Conservation (phyloP, 2,329 filamentous ascomycete species). For the Talaromyces sp. region DNA sequence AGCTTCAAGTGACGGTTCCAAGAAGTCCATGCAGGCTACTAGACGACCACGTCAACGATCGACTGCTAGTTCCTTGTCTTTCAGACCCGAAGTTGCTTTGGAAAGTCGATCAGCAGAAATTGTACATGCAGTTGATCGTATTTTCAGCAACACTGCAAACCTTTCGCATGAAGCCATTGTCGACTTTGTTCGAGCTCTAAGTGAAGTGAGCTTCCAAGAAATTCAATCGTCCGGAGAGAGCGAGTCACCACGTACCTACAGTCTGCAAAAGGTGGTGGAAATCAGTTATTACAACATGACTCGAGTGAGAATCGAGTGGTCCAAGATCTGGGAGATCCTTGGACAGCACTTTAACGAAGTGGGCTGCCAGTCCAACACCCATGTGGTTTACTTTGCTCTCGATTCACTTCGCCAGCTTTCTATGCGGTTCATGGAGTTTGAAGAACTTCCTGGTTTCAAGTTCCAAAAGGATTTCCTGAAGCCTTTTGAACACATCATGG, state of each 20-base stretch:
- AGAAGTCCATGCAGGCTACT: slow-evolving; percentile 59
- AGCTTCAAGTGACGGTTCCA: slow-evolving; percentile 50
- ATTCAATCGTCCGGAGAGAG: slow-evolving; percentile 96
- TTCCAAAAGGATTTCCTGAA: slow-evolving; percentile 99
- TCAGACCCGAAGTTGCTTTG: slow-evolving; percentile 76
- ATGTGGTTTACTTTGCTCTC: slow-evolving; percentile 94
- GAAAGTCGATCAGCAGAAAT: slow-evolving; percentile 92
- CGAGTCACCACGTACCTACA: slow-evolving; percentile 93
- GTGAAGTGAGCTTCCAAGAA: slow-evolving; percentile 97
- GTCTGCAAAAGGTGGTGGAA: slow-evolving; percentile 94
- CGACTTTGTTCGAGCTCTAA: slow-evolving; percentile 85
- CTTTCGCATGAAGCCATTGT: slow-evolving; percentile 92
- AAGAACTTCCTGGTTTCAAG: slow-evolving; percentile 96
- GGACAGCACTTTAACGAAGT: slow-evolving; percentile 98
- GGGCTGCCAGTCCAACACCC: slow-evolving; percentile 92
- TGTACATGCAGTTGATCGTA: slow-evolving; percentile 85
- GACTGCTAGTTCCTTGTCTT: slow-evolving; percentile 47
- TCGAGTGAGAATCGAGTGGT: slow-evolving; percentile 96
- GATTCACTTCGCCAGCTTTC: slow-evolving; percentile 93
- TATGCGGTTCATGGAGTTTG: slow-evolving; percentile 98
- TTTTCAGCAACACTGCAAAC: slow-evolving; percentile 94
- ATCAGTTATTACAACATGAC: slow-evolving; percentile 99
- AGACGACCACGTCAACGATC: slow-evolving; percentile 46
- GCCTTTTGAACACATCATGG: slow-evolving; percentile 95
- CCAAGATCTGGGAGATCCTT: slow-evolving; percentile 94